phyloP scores from a whole-genome alignment of 192 early-diverging fungal species.

The Radiomyces spectabilis region DNA sequence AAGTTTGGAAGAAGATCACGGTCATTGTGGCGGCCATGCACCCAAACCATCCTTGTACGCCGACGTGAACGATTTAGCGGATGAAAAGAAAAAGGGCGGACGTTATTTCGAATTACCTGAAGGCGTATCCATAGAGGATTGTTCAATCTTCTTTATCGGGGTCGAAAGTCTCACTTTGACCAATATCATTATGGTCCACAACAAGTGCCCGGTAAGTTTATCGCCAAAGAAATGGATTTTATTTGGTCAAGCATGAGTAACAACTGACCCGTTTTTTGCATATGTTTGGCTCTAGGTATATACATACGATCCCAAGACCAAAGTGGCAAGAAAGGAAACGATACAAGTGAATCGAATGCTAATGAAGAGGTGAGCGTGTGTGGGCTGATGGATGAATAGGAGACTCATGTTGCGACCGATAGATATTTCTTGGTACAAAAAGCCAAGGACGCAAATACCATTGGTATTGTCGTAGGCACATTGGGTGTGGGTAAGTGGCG shows the following conservation, averaged over 20 bases:
- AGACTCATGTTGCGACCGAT: background rate
- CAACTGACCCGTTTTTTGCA: too few relatives aligned
- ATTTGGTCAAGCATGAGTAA: too few relatives aligned
- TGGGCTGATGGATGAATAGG: background rate
- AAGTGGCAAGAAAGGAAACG: slow-evolving; percentile 46
- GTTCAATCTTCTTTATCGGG: slow-evolving; percentile 79
- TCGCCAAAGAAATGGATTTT: background rate
- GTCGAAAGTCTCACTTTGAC: slow-evolving; percentile 73
- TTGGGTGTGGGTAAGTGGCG: slow-evolving; percentile 74
- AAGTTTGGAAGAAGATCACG: background rate
- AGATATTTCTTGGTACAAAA: slow-evolving; percentile 84
- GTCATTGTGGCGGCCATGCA: background rate
- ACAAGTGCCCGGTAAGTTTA: slow-evolving; percentile 35
- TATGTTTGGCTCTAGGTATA: slow-evolving; percentile 33
- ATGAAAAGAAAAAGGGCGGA: slow-evolving; percentile 24
- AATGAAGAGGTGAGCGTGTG: slow-evolving; percentile 39
- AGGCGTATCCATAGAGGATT: slow-evolving; percentile 46
- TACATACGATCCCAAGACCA: slow-evolving; percentile 62
- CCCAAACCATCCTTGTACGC: background rate
- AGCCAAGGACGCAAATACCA: slow-evolving; percentile 84
- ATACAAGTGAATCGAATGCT: slow-evolving; percentile 48
- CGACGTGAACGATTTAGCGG: background rate
- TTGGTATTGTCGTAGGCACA: slow-evolving; percentile 95
- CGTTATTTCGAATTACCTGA: slow-evolving; percentile 47
- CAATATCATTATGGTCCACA: slow-evolving; percentile 81